Evolutionary conservation across 331 rosid genomes (phyloP).

Genomic region (Erythrophleum ivorense): DNA sequence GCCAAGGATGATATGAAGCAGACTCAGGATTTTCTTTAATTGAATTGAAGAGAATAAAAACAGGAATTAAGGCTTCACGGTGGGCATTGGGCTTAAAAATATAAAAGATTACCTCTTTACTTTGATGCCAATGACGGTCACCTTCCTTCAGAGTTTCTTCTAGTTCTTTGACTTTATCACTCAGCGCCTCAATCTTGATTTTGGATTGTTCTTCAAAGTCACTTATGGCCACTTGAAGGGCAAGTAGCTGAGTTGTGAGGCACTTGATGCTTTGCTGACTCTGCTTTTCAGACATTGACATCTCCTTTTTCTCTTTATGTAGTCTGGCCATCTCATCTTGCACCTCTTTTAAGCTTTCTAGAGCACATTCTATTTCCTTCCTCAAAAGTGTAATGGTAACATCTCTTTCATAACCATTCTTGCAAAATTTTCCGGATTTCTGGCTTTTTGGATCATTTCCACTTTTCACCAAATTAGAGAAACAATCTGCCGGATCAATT

Average conservation of each 20-base stretch:
- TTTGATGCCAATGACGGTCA: constrained; percentile 57
- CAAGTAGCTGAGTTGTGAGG: constrained; percentile 56
- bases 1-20: constrained; percentile 5
- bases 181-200: constrained; percentile 62
- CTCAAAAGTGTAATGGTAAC: constrained; percentile 71
- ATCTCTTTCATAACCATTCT: constrained; percentile 58
- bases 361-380: constrained; percentile 84
- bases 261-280: constrained; percentile 58
- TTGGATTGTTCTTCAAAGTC: constrained; percentile 66
- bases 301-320: constrained; percentile 64
- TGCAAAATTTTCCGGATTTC: constrained; percentile 43
- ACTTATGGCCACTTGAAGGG: constrained; percentile 58
- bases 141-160: constrained; percentile 67
- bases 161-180: constrained; percentile 50
- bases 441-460: constrained; percentile 32
- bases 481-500: constrained; percentile 44
- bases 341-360: constrained; percentile 79
- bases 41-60: constrained; percentile 32
- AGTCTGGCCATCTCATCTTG: constrained; percentile 79
- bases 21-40: background rate
- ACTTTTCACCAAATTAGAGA: constrained; percentile 42
- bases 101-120: constrained; percentile 62
- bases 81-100: background rate
- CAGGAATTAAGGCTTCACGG: background rate
- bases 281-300: constrained; percentile 61